A percentile compares a stretch with the other conserved stretches of the same genome.
These are phyloP conservation scores for Grosmannia huntii DNA, from an alignment of 2,329 filamentous ascomycete genomes.

Conservation along the genomic window DNA sequence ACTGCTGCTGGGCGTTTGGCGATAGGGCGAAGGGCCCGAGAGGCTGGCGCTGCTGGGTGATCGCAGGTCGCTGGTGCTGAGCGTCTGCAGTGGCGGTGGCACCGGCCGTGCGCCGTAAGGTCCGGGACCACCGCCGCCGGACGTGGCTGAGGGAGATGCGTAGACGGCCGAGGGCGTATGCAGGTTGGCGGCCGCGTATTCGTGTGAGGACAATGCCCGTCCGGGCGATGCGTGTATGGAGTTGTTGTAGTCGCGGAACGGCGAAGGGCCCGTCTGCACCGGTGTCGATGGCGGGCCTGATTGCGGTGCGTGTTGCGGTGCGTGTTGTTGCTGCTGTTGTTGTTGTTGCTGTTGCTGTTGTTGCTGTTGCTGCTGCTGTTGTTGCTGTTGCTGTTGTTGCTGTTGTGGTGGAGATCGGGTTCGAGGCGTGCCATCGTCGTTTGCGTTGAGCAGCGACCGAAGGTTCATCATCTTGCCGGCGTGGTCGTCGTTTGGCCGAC, in stretches of 20 bases:
- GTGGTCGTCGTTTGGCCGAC: conserved; percentile 12
- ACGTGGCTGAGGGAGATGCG: conserved; percentile 23
- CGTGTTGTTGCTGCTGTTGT: too few relatives aligned
- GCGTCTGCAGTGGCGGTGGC: conserved; percentile 33
- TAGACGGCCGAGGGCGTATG: conserved; percentile 20
- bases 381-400: conserved; percentile 1
- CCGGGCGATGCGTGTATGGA: conserved; percentile 35
- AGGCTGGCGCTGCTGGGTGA: conserved; percentile 34
- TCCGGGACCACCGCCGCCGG: conserved; percentile 8
- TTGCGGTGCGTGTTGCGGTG: background rate
- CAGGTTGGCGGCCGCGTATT: conserved; percentile 25
- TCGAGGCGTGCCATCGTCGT: conserved; percentile 27
- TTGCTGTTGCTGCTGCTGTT: conserved; percentile 5
- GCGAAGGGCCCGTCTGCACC: conserved; percentile 28
- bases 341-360: conserved; percentile 14
- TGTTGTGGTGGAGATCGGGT: conserved; percentile 17
- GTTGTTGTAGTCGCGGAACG: conserved; percentile 38
- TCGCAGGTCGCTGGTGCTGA: conserved; percentile 29
- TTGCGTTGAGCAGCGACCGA: conserved; percentile 39
- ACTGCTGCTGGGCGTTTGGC: conserved; percentile 34
- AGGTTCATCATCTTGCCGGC: conserved; percentile 32
- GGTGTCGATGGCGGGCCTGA: conserved; percentile 19
- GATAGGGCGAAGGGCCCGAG: conserved; percentile 35
- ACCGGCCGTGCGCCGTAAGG: conserved; percentile 30
- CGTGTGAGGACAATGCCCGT: conserved; percentile 27